Evolutionary conservation across 768 basidiomycete genomes (phyloP).

Genomic region (Pleurotus giganteus): DNA sequence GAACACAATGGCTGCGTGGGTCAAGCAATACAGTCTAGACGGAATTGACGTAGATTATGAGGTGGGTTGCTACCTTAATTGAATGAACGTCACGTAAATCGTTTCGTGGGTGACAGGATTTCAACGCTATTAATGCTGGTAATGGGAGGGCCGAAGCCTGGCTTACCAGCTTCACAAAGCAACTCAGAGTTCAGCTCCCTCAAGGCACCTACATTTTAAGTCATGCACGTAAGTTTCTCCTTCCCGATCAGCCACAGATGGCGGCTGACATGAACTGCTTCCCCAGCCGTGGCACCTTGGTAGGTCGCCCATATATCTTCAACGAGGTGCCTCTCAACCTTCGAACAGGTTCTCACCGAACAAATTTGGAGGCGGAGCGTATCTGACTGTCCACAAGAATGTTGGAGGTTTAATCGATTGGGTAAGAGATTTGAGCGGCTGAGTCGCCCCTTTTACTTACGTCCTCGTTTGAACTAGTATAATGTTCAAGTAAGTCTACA

Average conservation of each 20-base stretch:
- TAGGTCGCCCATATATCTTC: slow-evolving; percentile 11
- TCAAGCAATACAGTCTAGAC: slow-evolving; percentile 46
- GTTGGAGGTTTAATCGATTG: slow-evolving; percentile 68
- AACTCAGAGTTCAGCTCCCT: slow-evolving; percentile 18
- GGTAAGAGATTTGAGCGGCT: slow-evolving; percentile 14
- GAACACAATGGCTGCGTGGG: slow-evolving; percentile 50
- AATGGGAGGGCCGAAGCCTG: slow-evolving; percentile 41
- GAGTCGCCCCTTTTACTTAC: slow-evolving; percentile 17
- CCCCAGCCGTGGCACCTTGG: slow-evolving; percentile 49
- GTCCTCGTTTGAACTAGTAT: slow-evolving; percentile 24
- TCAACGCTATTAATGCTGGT: slow-evolving; percentile 43
- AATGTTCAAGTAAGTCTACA: slow-evolving; percentile 45
- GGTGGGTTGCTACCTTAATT: slow-evolving; percentile 17
- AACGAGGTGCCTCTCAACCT: neutral
- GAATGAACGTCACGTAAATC: neutral
- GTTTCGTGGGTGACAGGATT: slow-evolving; percentile 36
- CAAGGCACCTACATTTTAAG: slow-evolving; percentile 31
- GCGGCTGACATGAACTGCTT: neutral
- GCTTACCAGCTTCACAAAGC: slow-evolving; percentile 29
- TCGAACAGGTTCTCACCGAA: slow-evolving; percentile 39
- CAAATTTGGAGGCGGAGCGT: slow-evolving; percentile 48
- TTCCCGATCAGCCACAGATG: neutral
- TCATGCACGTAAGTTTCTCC: slow-evolving; percentile 30
- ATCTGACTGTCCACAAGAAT: slow-evolving; percentile 47
- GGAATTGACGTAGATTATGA: slow-evolving; percentile 64